Base-by-base conservation (phyloP, 2,329 filamentous ascomycete genomes). In the Aureobasidium sp. region DNA sequence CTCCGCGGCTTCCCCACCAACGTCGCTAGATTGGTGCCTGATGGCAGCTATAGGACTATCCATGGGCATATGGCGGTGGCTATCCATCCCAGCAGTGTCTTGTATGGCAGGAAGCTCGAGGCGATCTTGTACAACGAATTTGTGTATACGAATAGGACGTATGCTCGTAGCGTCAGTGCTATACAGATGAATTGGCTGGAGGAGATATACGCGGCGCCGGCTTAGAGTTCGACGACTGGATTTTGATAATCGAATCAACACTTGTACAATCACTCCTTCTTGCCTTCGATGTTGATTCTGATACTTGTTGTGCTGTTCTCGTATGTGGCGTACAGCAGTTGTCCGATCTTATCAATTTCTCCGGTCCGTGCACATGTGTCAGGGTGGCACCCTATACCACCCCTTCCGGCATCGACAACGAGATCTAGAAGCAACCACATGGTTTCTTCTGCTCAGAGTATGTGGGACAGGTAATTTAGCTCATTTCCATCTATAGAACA, bases 91-190 rank as follows among this genome's bases (percentile, higher is more conserved):
- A 81, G 79, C 8, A 84, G 81, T 62, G 81, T 83, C 15, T 69
- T 86, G 7, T 84, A 82, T 66, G 81, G 82, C 21, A 79, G 79
- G 67, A 82, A 81, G 64, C 75, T 83, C 6, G 83, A 85, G 70
- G 84, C 81, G 2, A 83, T 87, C 57, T 75, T 86, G 69, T 87
- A 84, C 66, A 84, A 81, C 62, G 84, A 86, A 69, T 85, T 84
- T 69, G 82, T 86, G 2, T 87, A 83, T 67, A 87, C 84, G 21
- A 85, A 80, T 45, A 81, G 81, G 65, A 81, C 81, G 58, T 87
- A 85, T 73, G 84, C 82, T 15, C 75, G 82, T 51, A 79, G 81
- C 3, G 84, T 86, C 8, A 85, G 82, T 70, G 81, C 80, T 0
- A 80, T 86, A 57, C 80, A 85, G 72, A 74, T 85, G 74, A 77